Evolutionary conservation across 2,329 filamentous ascomycete genomes (phyloP).

Genomic region (Nakataea oryzae): DNA sequence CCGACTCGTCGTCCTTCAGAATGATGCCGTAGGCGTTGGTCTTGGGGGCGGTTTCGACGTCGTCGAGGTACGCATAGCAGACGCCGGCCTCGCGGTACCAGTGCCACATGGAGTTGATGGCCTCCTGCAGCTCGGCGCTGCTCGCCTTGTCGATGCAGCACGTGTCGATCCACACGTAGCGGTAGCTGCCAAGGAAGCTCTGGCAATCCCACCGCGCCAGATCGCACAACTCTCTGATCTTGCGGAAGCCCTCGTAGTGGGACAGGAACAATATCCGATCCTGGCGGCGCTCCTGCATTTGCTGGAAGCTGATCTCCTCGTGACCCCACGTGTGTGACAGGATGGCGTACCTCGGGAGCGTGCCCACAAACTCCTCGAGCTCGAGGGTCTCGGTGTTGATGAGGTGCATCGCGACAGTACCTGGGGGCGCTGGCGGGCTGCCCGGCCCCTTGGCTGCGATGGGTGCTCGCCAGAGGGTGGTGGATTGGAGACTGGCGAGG

Average conservation of each 20-base stretch:
- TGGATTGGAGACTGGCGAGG: too few relatives aligned
- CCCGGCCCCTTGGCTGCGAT: too few relatives aligned
- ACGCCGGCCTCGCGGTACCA: constrained; percentile 6
- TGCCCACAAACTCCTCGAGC: constrained; percentile 2
- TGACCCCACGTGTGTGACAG: constrained; percentile 11
- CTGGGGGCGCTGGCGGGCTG: too few relatives aligned
- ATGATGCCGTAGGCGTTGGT: background rate
- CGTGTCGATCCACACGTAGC: constrained; percentile 11
- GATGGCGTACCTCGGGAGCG: constrained; percentile 9
- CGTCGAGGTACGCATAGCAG: constrained; percentile 8
- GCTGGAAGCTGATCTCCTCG: constrained; percentile 5
- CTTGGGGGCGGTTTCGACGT: too few relatives aligned
- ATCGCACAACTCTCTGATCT: constrained; percentile 1
- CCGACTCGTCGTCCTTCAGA: background rate
- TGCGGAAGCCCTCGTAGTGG: constrained; percentile 1
- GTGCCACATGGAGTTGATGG: constrained; percentile 12
- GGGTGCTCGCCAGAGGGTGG: too few relatives aligned
- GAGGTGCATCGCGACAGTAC: too few relatives aligned
- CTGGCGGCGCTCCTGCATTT: background rate
- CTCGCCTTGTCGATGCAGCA: constrained; percentile 12
- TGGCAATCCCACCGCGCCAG: too few relatives aligned
- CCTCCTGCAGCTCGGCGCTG: constrained; percentile 8
- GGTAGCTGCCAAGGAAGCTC: background rate
- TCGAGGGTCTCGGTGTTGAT: constrained; percentile 2
- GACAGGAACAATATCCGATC: too few relatives aligned